A percentile compares a stretch with the other conserved stretches of the same genome.
Evolutionary conservation across 1,284 basidiomycete species (phyloP).

Genomic region (Ceratobasidium sp.): DNA sequence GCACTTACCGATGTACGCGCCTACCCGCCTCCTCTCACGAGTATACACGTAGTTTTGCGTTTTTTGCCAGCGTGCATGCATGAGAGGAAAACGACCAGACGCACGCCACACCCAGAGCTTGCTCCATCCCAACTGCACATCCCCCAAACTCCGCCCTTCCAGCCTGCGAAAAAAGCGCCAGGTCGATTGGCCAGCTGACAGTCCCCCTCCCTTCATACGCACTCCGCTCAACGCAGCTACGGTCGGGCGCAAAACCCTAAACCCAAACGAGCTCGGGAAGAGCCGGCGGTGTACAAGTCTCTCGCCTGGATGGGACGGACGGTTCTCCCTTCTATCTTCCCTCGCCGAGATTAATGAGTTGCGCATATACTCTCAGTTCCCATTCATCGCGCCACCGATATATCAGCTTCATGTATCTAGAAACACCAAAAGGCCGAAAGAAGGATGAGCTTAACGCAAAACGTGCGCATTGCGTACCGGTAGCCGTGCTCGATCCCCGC

Average conservation of each 20-base stretch:
- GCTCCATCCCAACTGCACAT: background rate
- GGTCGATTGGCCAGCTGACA: background rate
- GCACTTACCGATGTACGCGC: background rate
- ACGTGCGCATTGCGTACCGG: slow-evolving; percentile 8
- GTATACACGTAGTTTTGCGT: background rate
- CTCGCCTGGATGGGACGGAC: background rate
- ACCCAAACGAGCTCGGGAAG: slow-evolving; percentile 37
- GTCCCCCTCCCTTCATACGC: background rate
- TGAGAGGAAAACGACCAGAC: slow-evolving; percentile 14
- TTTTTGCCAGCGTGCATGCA: slow-evolving; percentile 12
- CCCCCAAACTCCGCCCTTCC: slow-evolving; percentile 31
- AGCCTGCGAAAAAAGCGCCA: background rate
- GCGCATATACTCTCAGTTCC: slow-evolving; percentile 12
- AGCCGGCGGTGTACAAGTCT: slow-evolving; percentile 16
- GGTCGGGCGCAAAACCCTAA: slow-evolving; percentile 38
- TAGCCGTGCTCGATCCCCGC: slow-evolving; percentile 12
- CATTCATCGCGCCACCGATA: slow-evolving; percentile 3
- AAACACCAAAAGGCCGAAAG: background rate
- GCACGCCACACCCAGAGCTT: background rate
- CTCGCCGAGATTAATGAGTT: slow-evolving; percentile 14
- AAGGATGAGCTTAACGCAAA: background rate
- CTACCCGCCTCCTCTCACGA: background rate
- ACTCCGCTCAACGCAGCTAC: slow-evolving; percentile 18
- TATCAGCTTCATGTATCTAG: slow-evolving; percentile 8
- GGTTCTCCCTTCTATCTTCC: background rate